Base-by-base conservation (phyloP, 169 alveolate species). In the Plasmodium knowlesi region DNA sequence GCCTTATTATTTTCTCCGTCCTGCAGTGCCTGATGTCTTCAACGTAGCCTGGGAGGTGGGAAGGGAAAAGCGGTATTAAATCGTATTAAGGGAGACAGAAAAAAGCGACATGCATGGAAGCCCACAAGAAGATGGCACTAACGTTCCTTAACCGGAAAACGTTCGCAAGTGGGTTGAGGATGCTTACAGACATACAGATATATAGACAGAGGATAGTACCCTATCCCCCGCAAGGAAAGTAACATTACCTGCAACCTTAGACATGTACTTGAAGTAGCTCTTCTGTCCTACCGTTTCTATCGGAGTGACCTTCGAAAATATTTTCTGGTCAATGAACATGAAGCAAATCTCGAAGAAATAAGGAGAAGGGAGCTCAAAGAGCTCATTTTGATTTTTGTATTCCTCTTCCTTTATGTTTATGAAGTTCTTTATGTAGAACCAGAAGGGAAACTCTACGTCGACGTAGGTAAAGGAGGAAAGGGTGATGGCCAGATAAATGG, bases 21-120 rank as follows among this genome's bases (percentile, higher is more conserved):
- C 95, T 30, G 37, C 95, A 91, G 76, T 91, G 95, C 74, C 54
- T 91, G 67, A 91, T 91, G 74, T 91, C 95, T 71, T 91, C 95
- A 25, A 91, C 92, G 43, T 91, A 91, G 8, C 95, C 95, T 91
- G 50, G 73, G 81, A n/a, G 39, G 3, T 2, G n/a, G 12, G 79
- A 5, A 53, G 34, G 14, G 61, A n/a, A 12, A 1, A 83, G 19
- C 46, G 8, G 14, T n/a, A 46, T 30, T 16, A 50, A 12, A 3
- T 16, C 22, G 12, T 50, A 14, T 50, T 50, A 50, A 12, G 61
- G 61, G 25, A 22, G n/a, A 32, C 32, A 67, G 41, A 28, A 34
- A 67, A 28, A 16, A 50, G 61, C 61, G 61, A 16, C 61, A 50
- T 8, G 61, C 9, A 32, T 54, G 22, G 73, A 25, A 61, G 39